These are phyloP conservation scores for Aspergillus campestris DNA, from an alignment of 495 filamentous ascomycete genomes.

Conservation along the genomic window DNA sequence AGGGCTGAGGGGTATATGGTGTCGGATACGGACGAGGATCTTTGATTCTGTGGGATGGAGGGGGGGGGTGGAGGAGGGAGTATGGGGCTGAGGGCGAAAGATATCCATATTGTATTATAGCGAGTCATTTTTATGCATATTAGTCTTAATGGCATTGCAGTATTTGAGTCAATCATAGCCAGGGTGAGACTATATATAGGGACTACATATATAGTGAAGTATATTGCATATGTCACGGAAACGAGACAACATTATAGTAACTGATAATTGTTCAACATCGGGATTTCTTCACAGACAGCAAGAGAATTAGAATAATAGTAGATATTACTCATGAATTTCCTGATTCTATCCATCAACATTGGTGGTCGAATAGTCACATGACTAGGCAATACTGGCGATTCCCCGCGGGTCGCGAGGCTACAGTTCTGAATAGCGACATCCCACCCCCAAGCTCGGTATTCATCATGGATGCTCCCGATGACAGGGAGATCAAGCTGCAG, in stretches of 20 bases:
- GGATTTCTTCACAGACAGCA: no score
- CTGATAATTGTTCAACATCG: not conserved
- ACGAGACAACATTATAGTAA: not conserved
- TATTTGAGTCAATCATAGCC: no score
- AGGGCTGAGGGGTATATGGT: not conserved
- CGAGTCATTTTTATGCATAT: not conserved
- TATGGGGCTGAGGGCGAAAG: not conserved
- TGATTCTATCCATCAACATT: no score
- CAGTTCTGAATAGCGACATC: not conserved
- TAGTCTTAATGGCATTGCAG: not conserved
- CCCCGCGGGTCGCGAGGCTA: slow-evolving; percentile 4
- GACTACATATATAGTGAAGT: no score
- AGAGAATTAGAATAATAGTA: no score
- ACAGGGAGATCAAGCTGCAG: slow-evolving; percentile 66
- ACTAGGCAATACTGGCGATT: slow-evolving; percentile 1
- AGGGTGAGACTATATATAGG: no score
- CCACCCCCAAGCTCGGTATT: no score
- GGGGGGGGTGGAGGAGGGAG: not conserved
- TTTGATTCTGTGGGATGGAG: slow-evolving; percentile 2
- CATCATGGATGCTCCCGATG: slow-evolving; percentile 45
- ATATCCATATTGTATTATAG: not conserved
- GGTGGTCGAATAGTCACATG: slow-evolving; percentile 5
- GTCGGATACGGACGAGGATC: slow-evolving; percentile 1
- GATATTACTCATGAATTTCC: not conserved
- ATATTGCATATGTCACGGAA: no score